Conservation (phyloP, 108 stramenopile species). For the Stephanodiscus minutulus region DNA sequence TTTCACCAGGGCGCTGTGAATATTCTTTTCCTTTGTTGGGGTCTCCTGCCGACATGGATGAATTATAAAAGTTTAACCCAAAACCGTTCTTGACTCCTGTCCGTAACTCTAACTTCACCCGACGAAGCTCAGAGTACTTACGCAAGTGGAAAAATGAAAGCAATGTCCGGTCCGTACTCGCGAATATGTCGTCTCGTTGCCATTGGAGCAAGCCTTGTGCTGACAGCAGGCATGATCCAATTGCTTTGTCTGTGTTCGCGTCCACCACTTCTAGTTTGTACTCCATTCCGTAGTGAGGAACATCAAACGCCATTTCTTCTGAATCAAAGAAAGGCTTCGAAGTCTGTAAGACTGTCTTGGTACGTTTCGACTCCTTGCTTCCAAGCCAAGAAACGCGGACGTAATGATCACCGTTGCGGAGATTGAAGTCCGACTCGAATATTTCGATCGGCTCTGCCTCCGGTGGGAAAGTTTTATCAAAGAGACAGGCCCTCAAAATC, state of each 20-base stretch:
- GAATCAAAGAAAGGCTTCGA: conserved; percentile 74
- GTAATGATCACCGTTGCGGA: conserved; percentile 78
- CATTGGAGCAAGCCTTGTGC: conserved; percentile 75
- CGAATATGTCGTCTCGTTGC: conserved; percentile 66
- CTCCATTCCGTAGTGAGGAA: conserved; percentile 77
- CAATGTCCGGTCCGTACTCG: conserved; percentile 32
- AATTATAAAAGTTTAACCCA: conserved; percentile 63
- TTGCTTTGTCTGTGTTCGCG: conserved; percentile 65
- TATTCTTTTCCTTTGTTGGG: conserved; percentile 23
- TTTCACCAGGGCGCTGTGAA: conserved; percentile 48
- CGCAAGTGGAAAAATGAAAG: conserved; percentile 42
- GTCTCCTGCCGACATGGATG: conserved; percentile 36
- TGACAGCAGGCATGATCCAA: conserved; percentile 68
- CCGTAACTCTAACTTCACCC: conserved; percentile 60
- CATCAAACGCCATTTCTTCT: conserved; percentile 60
- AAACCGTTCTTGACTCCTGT: conserved; percentile 68
- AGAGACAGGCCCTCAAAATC: conserved; percentile 66
- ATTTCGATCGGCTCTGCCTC: conserved; percentile 55
- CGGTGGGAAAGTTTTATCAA: conserved; percentile 55
- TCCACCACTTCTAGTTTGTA: conserved; percentile 82
- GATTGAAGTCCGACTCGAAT: conserved; percentile 31
- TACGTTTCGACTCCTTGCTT: conserved; percentile 54
- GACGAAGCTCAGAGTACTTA: conserved; percentile 48
- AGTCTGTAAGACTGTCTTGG: conserved; percentile 68
- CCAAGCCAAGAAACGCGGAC: conserved; percentile 69